Evolutionary conservation across 2,329 filamentous ascomycete species (phyloP), one percentile per base, ranked within the genome.

Genomic region (Colletotrichum echinochloae): DNA sequence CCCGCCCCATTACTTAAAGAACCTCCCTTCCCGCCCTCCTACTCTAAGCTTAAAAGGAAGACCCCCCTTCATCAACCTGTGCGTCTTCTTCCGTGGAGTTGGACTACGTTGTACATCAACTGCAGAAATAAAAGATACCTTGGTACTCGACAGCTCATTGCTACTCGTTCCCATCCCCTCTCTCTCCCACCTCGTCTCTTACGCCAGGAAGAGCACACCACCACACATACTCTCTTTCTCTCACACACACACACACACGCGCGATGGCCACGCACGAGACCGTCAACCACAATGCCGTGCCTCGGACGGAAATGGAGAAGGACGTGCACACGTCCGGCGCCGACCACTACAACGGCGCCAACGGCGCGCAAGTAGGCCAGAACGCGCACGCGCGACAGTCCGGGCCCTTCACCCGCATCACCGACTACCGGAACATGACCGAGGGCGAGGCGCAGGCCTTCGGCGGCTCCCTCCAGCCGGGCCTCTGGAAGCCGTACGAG

Each of bases 401-500:
- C 46, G 68, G 68, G 52, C 68, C 68, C 11, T 70, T 61, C 16
- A 62, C 64, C 68, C 68, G 68, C 68, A 46, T 70, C 54, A 64
- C 35, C 68, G 68, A 70, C 64, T 70, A 70, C 64, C 68, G 52
- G 41, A 73, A 65, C 62, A 70, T 66, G 71, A 59, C 65, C 52
- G 66, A 71, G 46, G 69, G 52, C 39, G 35, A 72, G 8, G 76
- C 79, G 28, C 75, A 76, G 39, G 87, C 92, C 76, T 92, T 92
- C 77, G 92, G 90, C 74, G 91, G 91, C 83, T 90, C 91, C 76
- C 90, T 93, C 80, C 90, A 94, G 80, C 91, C 92, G 61, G 91
- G 91, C 82, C 80, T 86, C 54, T 88, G 91, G 85, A 89, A 87
- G 81, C 84, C 89, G 11, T 83, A 84, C 62, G 88, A 89, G 81